These are phyloP conservation scores for Aspergillus texensis DNA, from an alignment of 2,329 filamentous ascomycete species.

Conservation along the genomic window DNA sequence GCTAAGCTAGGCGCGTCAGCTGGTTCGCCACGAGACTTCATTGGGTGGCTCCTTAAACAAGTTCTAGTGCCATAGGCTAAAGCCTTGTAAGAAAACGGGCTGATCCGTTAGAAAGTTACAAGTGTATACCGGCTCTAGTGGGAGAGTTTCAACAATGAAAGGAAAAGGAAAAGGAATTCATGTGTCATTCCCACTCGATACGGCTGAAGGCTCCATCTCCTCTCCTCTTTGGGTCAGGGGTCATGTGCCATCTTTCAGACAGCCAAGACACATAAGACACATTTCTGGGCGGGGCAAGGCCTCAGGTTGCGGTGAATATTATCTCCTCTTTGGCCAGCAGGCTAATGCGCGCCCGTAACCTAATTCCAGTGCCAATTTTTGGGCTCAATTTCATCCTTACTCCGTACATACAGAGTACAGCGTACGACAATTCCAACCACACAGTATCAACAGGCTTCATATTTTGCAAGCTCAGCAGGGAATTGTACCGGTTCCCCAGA, in stretches of 20 bases:
- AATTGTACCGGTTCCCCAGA: background rate
- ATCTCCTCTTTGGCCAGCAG: background rate
- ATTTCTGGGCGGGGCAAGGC: background rate
- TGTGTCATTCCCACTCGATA: background rate
- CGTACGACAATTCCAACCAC: background rate
- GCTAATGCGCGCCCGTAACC: background rate
- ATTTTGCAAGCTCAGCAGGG: background rate
- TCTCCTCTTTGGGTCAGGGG: background rate
- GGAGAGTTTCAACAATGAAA: background rate
- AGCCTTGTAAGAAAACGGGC: background rate
- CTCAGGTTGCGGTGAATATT: background rate
- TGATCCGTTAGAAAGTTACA: background rate
- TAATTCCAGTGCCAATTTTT: slow-evolving; percentile 2
- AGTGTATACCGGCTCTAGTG: background rate
- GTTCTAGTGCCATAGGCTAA: background rate
- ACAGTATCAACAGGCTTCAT: background rate
- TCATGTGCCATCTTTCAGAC: background rate
- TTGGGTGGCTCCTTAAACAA: slow-evolving; percentile 1
- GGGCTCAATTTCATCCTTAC: background rate
- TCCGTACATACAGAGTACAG: background rate
- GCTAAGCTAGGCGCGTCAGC: slow-evolving; percentile 10
- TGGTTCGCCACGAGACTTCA: slow-evolving; percentile 1
- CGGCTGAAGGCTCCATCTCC: background rate
- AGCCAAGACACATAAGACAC: background rate
- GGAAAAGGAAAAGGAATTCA: background rate